phyloP scores from a whole-genome alignment of 805 yeast genomes.

The Myxozyma mucilagina region DNA sequence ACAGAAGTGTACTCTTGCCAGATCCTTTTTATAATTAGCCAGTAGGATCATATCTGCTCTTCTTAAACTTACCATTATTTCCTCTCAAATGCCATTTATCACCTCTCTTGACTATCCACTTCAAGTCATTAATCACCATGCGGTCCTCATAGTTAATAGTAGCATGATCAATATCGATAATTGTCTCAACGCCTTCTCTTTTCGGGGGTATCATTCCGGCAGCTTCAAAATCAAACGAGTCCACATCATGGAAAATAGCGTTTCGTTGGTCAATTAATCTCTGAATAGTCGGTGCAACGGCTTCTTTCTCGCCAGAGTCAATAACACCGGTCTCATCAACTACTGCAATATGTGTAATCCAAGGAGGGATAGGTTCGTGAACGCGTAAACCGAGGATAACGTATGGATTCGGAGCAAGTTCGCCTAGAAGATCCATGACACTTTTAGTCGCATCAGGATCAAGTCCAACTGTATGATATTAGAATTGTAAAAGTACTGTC shows the following conservation, averaged over 20 bases:
- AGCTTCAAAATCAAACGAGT: constrained; percentile 15
- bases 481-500: not conserved
- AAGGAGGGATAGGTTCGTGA: constrained; percentile 74
- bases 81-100: constrained; percentile 90
- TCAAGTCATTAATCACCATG: constrained; percentile 58
- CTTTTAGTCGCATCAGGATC: constrained; percentile 70
- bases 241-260: constrained; percentile 5
- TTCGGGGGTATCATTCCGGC: constrained; percentile 1
- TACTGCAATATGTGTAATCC: constrained; percentile 74
- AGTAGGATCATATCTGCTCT: not conserved
- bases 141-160: constrained; percentile 65
- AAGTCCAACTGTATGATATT: constrained; percentile 55
- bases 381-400: constrained; percentile 73
- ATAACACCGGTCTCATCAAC: constrained; percentile 58
- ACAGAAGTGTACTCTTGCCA: constrained; percentile 85
- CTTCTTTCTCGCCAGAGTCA: constrained; percentile 49
- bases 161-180: constrained; percentile 60
- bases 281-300: constrained; percentile 35
- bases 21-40: constrained; percentile 37
- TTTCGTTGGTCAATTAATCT: constrained; percentile 17
- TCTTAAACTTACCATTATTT: constrained; percentile 58
- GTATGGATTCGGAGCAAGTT: constrained; percentile 51
- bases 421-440: constrained; percentile 56
- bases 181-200: constrained; percentile 23
- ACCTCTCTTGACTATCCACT: constrained; percentile 67